Conservation (phyloP, 2,329 filamentous ascomycete genomes). For the Arthrinium puccinioides region DNA sequence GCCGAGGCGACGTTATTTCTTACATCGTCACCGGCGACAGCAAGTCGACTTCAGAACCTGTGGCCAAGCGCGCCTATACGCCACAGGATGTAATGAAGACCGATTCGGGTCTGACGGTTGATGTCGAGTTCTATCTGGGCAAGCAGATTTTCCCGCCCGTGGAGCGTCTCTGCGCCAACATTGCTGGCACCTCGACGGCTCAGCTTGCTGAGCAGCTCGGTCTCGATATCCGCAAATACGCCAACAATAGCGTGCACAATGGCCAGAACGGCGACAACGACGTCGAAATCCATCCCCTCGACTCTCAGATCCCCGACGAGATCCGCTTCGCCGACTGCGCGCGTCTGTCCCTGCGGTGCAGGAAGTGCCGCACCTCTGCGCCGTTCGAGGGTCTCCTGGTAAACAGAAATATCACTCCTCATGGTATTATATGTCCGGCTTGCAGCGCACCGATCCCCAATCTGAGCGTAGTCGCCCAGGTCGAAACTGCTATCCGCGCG, state of each 20-base stretch:
- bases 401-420: slow-evolving; percentile 29
- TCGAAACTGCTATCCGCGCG: slow-evolving; percentile 75
- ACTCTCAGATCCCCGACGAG: slow-evolving; percentile 88
- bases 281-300: slow-evolving; percentile 78
- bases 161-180: slow-evolving; percentile 94
- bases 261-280: slow-evolving; percentile 41
- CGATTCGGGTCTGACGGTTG: slow-evolving; percentile 69
- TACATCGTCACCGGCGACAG: slow-evolving; percentile 84
- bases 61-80: slow-evolving; percentile 84
- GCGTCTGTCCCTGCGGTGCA: slow-evolving; percentile 72
- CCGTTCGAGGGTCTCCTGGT: slow-evolving; percentile 67
- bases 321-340: slow-evolving; percentile 80
- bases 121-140: slow-evolving; percentile 96
- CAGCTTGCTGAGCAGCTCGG: slow-evolving; percentile 90
- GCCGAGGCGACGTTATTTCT: slow-evolving; percentile 91
- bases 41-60: slow-evolving; percentile 52
- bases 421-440: slow-evolving; percentile 66
- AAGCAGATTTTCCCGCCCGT: slow-evolving; percentile 98
- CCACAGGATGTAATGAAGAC: slow-evolving; percentile 77
- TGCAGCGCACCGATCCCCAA: slow-evolving; percentile 62
- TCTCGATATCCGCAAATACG: slow-evolving; percentile 83
- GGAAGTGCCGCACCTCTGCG: slow-evolving; percentile 65
- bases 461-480: slow-evolving; percentile 73
- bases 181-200: slow-evolving; percentile 83
- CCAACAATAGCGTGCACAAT: slow-evolving; percentile 46